phyloP scores from a whole-genome alignment of 305 asterid genomes.

The Fraxinus nigra region DNA sequence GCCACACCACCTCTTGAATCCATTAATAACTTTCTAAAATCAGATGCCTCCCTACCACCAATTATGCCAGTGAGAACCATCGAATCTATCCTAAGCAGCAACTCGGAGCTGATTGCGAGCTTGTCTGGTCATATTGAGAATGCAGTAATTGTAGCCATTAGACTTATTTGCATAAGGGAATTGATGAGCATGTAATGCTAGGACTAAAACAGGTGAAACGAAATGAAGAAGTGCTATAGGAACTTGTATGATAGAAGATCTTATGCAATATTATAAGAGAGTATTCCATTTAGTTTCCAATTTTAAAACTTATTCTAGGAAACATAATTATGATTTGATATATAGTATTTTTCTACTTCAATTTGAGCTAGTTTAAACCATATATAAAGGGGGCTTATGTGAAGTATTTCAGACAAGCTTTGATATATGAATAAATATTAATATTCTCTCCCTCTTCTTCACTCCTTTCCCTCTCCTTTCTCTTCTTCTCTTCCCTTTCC shows the following conservation, averaged over 20 bases:
- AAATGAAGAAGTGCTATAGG: neutral
- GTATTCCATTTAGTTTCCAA: neutral
- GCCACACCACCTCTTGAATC: constrained; percentile 46
- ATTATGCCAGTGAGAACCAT: constrained; percentile 67
- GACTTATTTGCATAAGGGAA: neutral
- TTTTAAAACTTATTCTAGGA: neutral
- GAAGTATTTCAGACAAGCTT: neutral
- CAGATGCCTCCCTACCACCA: constrained; percentile 64
- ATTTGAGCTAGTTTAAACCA: neutral
- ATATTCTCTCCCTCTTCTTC: neutral
- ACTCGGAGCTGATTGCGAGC: constrained; percentile 48
- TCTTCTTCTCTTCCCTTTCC: neutral
- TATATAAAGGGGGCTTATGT: neutral
- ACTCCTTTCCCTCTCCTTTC: neutral
- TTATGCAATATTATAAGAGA: neutral
- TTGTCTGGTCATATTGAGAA: constrained; percentile 43
- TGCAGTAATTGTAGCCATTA: constrained; percentile 8
- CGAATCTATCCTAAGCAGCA: constrained; percentile 78
- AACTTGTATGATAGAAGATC: neutral
- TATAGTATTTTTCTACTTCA: neutral
- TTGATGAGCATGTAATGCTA: neutral
- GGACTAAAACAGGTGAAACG: neutral
- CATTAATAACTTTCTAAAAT: constrained; percentile 58
- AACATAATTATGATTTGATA: neutral
- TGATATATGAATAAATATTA: neutral